Base-by-base conservation (phyloP, 2,329 filamentous ascomycete genomes). In the Rhexocercosporidium sp. region DNA sequence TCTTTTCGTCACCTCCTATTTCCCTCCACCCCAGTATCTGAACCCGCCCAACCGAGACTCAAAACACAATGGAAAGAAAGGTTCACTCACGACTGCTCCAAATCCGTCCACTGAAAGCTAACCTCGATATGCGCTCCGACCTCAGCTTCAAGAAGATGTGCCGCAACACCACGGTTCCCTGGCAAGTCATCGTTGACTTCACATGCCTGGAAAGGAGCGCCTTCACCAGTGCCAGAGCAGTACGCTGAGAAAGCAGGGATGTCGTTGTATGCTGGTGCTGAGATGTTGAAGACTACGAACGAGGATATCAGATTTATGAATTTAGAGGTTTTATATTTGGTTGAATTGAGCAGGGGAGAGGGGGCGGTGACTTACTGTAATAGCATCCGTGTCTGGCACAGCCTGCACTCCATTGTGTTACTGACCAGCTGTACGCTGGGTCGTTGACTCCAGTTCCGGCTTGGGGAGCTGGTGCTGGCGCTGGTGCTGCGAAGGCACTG, bases 51-150 rank as follows among this genome's bases (percentile, higher is more conserved):
- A 20, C 4, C 29, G 3, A 34, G 27, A 22, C 16, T 14, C 5
- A 29, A 34, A 37, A 20, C 18, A n/a, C 12, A n/a, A 16, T n/a
- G 7, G 8, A 7, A 20, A 14, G 16, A 39, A 12, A 3, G 7
- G 31, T 4, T 20, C n/a, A 57, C 31, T 57, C n/a, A 57, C 53
- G 53, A 1, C 34, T 39, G 20, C 2, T 57, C 34, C 31, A 57
- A 57, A 16, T 57, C 31, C 29, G 31, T 20, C 53, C 53, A 69
- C 25, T 47, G n/a, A 3, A 60, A 60, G 62, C 62, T 67, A 14
- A 69, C 67, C 39, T 65, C 57, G 37, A 69, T 62, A 29, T 69
- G 67, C 9, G 67, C 67, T 44, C 66, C 68, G 16, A n/a, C 65
- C 46, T 62, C 60, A 53, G 57, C 51, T 3, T 66, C 27, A 14